phyloP scores from a whole-genome alignment of 2,329 filamentous ascomycete genomes.

The Parafenestella ontariensis region DNA sequence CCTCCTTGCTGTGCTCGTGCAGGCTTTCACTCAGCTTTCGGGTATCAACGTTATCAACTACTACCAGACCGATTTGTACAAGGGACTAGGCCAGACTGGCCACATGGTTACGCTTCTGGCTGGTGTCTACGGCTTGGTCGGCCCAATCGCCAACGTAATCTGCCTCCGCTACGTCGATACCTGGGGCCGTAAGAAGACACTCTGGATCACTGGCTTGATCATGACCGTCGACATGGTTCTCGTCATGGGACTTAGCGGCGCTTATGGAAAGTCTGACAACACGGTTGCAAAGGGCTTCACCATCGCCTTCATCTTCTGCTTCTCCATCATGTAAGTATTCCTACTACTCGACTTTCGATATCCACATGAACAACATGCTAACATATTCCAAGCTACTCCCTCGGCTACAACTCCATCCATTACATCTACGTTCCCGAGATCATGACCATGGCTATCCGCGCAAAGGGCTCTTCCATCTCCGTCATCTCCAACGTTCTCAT shows the following conservation, averaged over 20 bases:
- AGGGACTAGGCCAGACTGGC: slow-evolving; percentile 26
- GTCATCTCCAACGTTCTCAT: slow-evolving; percentile 9
- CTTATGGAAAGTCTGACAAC: slow-evolving; percentile 10
- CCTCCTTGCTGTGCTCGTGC: slow-evolving; percentile 57
- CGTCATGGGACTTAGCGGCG: slow-evolving; percentile 14
- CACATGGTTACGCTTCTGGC: slow-evolving; percentile 30
- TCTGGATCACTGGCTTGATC: slow-evolving; percentile 13
- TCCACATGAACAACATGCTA: slow-evolving; percentile 54
- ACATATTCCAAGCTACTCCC: slow-evolving; percentile 45
- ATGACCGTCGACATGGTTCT: slow-evolving; percentile 14
- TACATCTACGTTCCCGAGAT: slow-evolving; percentile 41
- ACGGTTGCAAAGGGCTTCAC: slow-evolving; percentile 10
- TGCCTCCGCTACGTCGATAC: slow-evolving; percentile 15
- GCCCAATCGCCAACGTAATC: slow-evolving; percentile 9
- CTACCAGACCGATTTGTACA: background rate
- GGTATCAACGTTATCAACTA: slow-evolving; percentile 55
- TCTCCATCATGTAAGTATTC: slow-evolving; percentile 24
- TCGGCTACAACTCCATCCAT: slow-evolving; percentile 39
- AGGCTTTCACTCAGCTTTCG: slow-evolving; percentile 58
- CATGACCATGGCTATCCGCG: slow-evolving; percentile 36
- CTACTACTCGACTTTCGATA: slow-evolving; percentile 54
- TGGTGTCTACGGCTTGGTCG: slow-evolving; percentile 47
- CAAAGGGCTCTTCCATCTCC: slow-evolving; percentile 25
- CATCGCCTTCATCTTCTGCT: slow-evolving; percentile 26
- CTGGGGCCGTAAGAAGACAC: slow-evolving; percentile 15